These are phyloP conservation scores for Triticum dicoccoides DNA, from an alignment of 176 grass and related monocot genomes.

Conservation along the genomic window DNA sequence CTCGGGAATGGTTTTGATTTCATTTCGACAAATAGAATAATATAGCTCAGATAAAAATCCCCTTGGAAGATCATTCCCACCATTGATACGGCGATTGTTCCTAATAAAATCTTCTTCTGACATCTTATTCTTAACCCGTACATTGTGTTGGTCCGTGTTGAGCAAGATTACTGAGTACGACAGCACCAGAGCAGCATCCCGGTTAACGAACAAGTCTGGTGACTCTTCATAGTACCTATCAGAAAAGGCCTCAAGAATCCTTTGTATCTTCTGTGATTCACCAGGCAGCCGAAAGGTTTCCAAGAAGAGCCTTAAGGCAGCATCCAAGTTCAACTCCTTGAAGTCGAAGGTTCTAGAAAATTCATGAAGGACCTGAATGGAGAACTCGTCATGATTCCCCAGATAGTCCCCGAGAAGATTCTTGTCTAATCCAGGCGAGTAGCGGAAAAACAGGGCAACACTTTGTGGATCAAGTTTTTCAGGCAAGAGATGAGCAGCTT, in stretches of 20 bases:
- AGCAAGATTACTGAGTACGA: conserved; percentile 92
- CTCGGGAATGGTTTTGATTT: neutral
- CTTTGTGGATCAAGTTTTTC: conserved; percentile 84
- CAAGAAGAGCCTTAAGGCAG: conserved; percentile 80
- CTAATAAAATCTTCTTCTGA: conserved; percentile 90
- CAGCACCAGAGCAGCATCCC: conserved; percentile 73
- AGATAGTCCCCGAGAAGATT: conserved; percentile 83
- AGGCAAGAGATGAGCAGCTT: conserved; percentile 77
- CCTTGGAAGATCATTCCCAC: conserved; percentile 9
- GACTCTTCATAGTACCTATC: conserved; percentile 84
- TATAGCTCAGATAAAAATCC: neutral
- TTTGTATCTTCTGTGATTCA: conserved; percentile 89
- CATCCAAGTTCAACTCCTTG: conserved; percentile 76
- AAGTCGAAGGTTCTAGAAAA: conserved; percentile 84
- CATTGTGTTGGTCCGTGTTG: conserved; percentile 89
- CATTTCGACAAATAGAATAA: neutral
- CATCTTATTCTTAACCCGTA: conserved; percentile 90
- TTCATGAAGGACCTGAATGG: conserved; percentile 72
- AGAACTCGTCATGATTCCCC: conserved; percentile 90
- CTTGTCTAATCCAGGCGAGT: conserved; percentile 78
- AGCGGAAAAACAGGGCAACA: conserved; percentile 76
- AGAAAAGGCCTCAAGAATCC: conserved; percentile 84
- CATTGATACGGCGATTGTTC: conserved; percentile 60
- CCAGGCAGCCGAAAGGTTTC: conserved; percentile 88
- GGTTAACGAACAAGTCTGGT: conserved; percentile 64